Percentiles rank a stretch among this genome's conserved stretches.
Conservation (phyloP, 75 land plant species). For the Sequoiadendron giganteum region DNA sequence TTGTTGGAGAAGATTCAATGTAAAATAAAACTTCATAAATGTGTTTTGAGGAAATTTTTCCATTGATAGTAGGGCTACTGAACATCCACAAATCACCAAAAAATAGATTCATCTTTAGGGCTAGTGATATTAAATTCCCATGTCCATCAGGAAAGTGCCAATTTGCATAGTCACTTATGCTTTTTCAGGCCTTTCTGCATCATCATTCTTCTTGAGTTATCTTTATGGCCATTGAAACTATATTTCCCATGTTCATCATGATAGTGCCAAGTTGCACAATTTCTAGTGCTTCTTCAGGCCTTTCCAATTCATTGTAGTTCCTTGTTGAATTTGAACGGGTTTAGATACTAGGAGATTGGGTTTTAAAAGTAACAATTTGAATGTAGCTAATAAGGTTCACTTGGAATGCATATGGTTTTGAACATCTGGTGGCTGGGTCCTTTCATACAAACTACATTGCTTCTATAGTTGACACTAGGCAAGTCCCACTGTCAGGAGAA, state of each 20-base stretch:
- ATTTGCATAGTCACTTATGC: neutral
- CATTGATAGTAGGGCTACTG: neutral
- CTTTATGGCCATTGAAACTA: neutral
- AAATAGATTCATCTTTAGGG: neutral
- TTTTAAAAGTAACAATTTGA: neutral
- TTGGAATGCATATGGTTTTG: neutral
- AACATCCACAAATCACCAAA: neutral
- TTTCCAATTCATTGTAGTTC: neutral
- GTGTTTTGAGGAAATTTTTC: neutral
- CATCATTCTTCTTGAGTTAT: neutral
- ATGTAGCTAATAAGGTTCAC: neutral
- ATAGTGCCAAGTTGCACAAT: no score
- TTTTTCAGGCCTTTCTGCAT: neutral
- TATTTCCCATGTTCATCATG: neutral
- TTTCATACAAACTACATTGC: neutral
- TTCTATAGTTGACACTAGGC: neutral
- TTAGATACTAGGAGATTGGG: neutral
- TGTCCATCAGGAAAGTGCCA: neutral
- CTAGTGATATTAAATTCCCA: neutral
- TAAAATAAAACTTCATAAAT: neutral
- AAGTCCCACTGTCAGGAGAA: no score
- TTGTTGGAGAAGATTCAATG: no score
- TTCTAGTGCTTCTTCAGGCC: neutral
- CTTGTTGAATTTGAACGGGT: no score
- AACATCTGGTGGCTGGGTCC: neutral